These are phyloP conservation scores for Ramichloridium luteum DNA, from an alignment of 2,329 filamentous ascomycete species.

Conservation along the genomic window DNA sequence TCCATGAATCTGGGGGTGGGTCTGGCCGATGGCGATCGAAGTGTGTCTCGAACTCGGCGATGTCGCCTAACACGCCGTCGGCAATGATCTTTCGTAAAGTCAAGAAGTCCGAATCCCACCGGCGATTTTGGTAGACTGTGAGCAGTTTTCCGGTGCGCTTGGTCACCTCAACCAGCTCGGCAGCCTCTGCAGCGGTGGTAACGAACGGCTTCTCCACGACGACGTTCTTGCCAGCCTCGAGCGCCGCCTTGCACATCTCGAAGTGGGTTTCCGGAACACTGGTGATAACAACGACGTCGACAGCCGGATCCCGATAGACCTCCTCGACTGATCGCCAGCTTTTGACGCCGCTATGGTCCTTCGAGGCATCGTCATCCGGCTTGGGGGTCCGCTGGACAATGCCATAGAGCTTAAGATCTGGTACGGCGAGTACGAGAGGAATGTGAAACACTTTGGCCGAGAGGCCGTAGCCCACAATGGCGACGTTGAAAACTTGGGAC, in stretches of 20 bases:
- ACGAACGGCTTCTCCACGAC: slow-evolving; percentile 77
- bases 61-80: slow-evolving; percentile 51
- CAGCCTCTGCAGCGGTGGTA: slow-evolving; percentile 55
- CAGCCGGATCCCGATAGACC: slow-evolving; percentile 50
- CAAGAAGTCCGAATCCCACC: slow-evolving; percentile 67
- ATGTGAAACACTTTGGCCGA: slow-evolving; percentile 75
- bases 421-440: slow-evolving; percentile 56
- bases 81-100: slow-evolving; percentile 53
- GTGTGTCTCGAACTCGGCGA: slow-evolving; percentile 68
- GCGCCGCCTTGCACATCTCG: slow-evolving; percentile 48
- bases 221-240: slow-evolving; percentile 63
- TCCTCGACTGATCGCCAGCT: slow-evolving; percentile 51
- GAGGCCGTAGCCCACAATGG: slow-evolving; percentile 48
- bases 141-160: slow-evolving; percentile 28
- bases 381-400: slow-evolving; percentile 64
- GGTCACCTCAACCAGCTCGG: slow-evolving; percentile 40
- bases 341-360: slow-evolving; percentile 53
- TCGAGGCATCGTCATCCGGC: slow-evolving; percentile 51
- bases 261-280: slow-evolving; percentile 64
- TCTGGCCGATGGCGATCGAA: slow-evolving; percentile 62
- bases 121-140: slow-evolving; percentile 47
- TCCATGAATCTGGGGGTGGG: slow-evolving; percentile 45
- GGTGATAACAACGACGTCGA: slow-evolving; percentile 60
- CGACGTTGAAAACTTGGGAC: slow-evolving; percentile 38
- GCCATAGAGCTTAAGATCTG: slow-evolving; percentile 54